A percentile compares a stretch with the other conserved stretches of the same genome.
phyloP scores from a whole-genome alignment of 805 yeast species.

The Pichia deserticola region DNA sequence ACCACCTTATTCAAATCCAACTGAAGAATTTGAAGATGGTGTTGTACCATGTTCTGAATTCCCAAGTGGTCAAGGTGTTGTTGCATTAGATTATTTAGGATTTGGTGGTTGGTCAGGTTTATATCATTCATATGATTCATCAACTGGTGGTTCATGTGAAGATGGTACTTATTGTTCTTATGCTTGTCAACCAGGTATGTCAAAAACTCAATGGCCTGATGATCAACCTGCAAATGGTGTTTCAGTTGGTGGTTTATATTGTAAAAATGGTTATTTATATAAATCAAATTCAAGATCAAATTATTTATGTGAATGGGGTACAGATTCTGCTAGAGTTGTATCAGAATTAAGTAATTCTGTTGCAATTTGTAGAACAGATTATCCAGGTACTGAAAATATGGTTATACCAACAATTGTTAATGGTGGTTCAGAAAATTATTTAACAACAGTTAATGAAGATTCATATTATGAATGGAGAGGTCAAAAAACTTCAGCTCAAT shows the following conservation, averaged over 20 bases:
- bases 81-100: slow-evolving; percentile 62
- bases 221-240: slow-evolving; percentile 82
- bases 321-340: slow-evolving; percentile 57
- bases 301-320: slow-evolving; percentile 86
- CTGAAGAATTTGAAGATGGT: slow-evolving; percentile 65
- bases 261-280: slow-evolving; percentile 80
- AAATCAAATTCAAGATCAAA: slow-evolving; percentile 61
- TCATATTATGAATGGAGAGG: slow-evolving; percentile 80
- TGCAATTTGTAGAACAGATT: slow-evolving; percentile 95
- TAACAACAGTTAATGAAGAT: slow-evolving; percentile 75
- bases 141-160: slow-evolving; percentile 54
- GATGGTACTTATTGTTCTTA: slow-evolving; percentile 96
- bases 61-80: slow-evolving; percentile 81
- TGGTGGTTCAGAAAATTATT: slow-evolving; percentile 57
- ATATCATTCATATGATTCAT: slow-evolving; percentile 35
- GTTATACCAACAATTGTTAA: slow-evolving; percentile 80
- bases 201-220: slow-evolving; percentile 97
- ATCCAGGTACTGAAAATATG: slow-evolving; percentile 99
- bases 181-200: slow-evolving; percentile 98
- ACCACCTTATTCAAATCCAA: slow-evolving; percentile 47
- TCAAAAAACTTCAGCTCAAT: slow-evolving; percentile 82
- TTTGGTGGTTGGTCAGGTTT: slow-evolving; percentile 66
- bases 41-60: slow-evolving; percentile 54
- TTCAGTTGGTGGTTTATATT: slow-evolving; percentile 87
- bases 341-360: slow-evolving; percentile 57